Evolutionary conservation across 2,329 filamentous ascomycete species (phyloP).

Genomic region (Arachnopeziza araneosa): DNA sequence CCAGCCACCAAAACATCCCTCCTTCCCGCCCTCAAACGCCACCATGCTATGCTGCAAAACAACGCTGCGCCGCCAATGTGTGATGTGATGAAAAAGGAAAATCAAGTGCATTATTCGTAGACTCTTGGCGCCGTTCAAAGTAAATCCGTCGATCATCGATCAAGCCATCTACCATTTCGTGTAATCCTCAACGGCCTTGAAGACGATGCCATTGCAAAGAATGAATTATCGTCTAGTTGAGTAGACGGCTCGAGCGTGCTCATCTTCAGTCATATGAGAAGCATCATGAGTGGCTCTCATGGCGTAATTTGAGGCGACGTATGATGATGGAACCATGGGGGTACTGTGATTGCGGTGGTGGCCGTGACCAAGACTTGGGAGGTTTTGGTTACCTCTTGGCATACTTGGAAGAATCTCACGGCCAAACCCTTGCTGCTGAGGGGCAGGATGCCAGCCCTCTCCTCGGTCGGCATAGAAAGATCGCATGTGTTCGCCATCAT

Average conservation of each 20-base stretch:
- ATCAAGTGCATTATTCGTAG: neutral
- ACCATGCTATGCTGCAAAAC: neutral
- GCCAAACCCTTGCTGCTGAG: neutral
- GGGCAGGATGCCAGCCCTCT: neutral
- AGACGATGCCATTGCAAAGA: neutral
- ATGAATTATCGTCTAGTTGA: neutral
- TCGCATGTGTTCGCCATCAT: neutral
- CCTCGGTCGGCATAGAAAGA: neutral
- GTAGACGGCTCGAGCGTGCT: neutral
- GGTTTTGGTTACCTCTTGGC: neutral
- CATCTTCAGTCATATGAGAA: neutral
- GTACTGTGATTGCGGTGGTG: neutral
- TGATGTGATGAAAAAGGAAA: neutral
- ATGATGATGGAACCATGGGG: neutral
- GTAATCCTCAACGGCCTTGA: neutral
- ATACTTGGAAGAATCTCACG: neutral
- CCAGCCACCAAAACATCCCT: neutral
- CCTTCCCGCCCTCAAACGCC: neutral
- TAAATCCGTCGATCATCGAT: neutral
- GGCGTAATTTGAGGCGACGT: neutral
- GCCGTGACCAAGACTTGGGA: conserved; percentile 1
- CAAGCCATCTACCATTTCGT: too few species aligned
- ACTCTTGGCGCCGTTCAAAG: neutral
- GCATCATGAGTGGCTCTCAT: neutral
- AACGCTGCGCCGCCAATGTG: neutral